These are phyloP conservation scores for Mycena leptocephala DNA, from an alignment of 768 basidiomycete species.

Conservation along the genomic window DNA sequence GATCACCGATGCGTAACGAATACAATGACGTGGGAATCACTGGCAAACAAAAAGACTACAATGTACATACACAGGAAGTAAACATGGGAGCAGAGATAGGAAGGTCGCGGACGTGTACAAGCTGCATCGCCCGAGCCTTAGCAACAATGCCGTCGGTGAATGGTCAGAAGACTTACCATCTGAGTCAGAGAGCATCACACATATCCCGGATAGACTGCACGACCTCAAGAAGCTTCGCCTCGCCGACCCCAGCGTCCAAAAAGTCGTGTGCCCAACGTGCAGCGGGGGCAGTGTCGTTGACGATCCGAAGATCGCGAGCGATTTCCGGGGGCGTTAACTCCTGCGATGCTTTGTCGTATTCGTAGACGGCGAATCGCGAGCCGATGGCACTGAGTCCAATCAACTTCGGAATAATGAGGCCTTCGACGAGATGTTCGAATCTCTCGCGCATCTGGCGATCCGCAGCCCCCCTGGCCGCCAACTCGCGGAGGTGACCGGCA, in stretches of 20 bases:
- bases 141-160: neutral
- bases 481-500: no score
- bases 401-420: no score
- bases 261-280: slow-evolving; percentile 44
- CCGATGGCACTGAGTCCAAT: slow-evolving; percentile 47
- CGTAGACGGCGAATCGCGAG: slow-evolving; percentile 43
- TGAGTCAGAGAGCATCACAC: neutral
- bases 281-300: slow-evolving; percentile 47
- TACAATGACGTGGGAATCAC: no score
- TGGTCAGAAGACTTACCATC: neutral
- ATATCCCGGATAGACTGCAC: neutral
- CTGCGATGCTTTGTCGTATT: slow-evolving; percentile 33
- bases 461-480: slow-evolving; percentile 37
- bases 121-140: neutral
- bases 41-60: no score
- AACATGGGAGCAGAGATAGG: no score
- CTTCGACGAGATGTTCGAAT: slow-evolving; percentile 40
- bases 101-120: neutral
- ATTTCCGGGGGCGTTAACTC: slow-evolving; percentile 34
- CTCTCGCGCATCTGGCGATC: slow-evolving; percentile 46
- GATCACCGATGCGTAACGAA: no score
- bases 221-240: slow-evolving; percentile 10
- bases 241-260: slow-evolving; percentile 21
- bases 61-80: no score
- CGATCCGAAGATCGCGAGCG: slow-evolving; percentile 23